A percentile compares a stretch with the other conserved stretches of the same genome.
phyloP scores from a whole-genome alignment of 75 land plant genomes.

The Adiantum capillusveneris region DNA sequence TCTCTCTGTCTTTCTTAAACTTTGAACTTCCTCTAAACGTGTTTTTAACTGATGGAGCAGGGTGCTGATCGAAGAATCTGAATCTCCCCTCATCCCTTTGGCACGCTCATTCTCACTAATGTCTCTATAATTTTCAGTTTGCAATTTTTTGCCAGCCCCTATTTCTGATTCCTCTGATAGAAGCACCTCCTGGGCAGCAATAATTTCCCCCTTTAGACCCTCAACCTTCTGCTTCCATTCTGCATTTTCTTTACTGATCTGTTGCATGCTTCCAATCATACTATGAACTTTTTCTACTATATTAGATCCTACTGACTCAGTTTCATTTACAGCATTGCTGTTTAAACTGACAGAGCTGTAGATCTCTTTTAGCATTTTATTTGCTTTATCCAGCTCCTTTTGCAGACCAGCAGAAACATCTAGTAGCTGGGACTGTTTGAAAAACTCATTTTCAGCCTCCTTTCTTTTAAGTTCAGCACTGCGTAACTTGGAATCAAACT shows the following conservation, averaged over 20 bases:
- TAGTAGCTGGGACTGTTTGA: background rate
- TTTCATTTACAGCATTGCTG: background rate
- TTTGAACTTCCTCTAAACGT: slow-evolving; percentile 4
- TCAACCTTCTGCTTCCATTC: no score
- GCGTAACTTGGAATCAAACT: background rate
- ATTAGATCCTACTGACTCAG: background rate
- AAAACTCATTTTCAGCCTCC: background rate
- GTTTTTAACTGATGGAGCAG: background rate
- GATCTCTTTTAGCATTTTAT: background rate
- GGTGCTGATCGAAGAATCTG: no score
- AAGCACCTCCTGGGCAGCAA: background rate
- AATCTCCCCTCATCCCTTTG: no score
- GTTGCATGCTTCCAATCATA: no score
- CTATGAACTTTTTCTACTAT: background rate
- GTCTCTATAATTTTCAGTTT: no score
- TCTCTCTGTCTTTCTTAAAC: background rate
- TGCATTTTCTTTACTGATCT: no score
- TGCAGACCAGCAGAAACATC: background rate
- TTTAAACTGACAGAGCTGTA: background rate
- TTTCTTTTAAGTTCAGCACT: background rate
- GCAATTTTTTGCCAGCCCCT: no score
- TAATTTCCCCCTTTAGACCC: background rate
- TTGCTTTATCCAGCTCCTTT: background rate
- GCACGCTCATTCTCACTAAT: no score
- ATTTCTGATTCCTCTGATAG: no score